Base-by-base conservation (phyloP, 352 stramenopile species). In the Pythium sukuiense region DNA sequence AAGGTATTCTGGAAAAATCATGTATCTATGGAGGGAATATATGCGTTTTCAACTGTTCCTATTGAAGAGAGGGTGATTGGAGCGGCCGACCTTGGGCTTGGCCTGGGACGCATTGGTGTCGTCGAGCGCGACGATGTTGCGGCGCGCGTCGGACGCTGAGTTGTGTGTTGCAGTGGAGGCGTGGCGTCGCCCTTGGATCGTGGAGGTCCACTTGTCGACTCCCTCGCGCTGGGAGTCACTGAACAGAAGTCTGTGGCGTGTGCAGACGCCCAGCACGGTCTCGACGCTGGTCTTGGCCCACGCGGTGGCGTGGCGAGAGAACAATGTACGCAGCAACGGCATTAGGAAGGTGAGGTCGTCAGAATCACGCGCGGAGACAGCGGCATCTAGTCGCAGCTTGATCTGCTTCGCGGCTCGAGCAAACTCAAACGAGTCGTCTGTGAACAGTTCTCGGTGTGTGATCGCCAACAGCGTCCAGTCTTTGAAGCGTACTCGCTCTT, bases 351-450 rank as follows among this genome's bases (percentile, higher is more conserved):
- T 69, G 35, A 83, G 41, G 37, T 65, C 57, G 27, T 71, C 64
- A 0, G 24, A 27, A 12, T 55, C 48, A 0, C 35, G 45, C 0
- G 43, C 33, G 9, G 50, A 7, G 13, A 74, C 13, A n/a, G 80
- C 54, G 0, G 63, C 54, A 32, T 90, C 81, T 12, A 90, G 73
- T 3, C 80, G 76, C n/a, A 65, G 55, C 59, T 85, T 79, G 7
- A 91, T 77, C 13, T 72, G 67, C 58, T 92, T 92, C 6, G 77
- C 74, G 14, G 83, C 81, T 50, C 88, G 88, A 29, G 73, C 83
- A 64, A 94, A 94, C 69, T 89, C 67, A 53, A 89, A 94, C 58
- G 85, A 89, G 64, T 94, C 85, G 64, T 94, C 85, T 7, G 83
- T 94, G 62, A 89, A 88, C 11, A 94, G 76, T 57, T 90, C 77